phyloP scores from a whole-genome alignment of 495 filamentous ascomycete genomes.

The Penicillium atrosanguineum region DNA sequence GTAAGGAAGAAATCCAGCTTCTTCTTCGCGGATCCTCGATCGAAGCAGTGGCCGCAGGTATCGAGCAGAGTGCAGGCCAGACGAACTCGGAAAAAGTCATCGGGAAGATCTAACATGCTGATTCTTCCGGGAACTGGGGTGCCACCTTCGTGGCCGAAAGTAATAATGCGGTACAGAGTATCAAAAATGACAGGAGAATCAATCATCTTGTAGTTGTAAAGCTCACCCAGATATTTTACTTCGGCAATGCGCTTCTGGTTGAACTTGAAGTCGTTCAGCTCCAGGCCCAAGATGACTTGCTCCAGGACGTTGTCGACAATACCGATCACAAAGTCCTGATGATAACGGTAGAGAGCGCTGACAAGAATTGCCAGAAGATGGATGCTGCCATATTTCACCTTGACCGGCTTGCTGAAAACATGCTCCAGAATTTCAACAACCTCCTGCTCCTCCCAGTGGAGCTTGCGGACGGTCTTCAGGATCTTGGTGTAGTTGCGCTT shows the following conservation, averaged over 20 bases:
- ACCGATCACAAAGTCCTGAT: conserved; percentile 82
- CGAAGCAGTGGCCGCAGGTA: conserved; percentile 94
- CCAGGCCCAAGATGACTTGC: conserved; percentile 81
- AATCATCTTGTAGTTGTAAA: conserved; percentile 97
- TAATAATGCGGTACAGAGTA: conserved; percentile 88
- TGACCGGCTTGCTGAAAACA: conserved; percentile 91
- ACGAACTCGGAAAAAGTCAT: conserved; percentile 94
- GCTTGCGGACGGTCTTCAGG: conserved; percentile 85
- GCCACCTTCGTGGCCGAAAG: conserved; percentile 83
- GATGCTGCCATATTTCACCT: conserved; percentile 96
- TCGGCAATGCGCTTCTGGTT: conserved; percentile 95
- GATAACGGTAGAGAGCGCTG: conserved; percentile 83
- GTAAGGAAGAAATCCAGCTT: conserved; percentile 98
- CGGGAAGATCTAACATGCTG: conserved; percentile 77
- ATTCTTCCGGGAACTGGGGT: conserved; percentile 74
- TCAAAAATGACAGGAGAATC: conserved; percentile 96
- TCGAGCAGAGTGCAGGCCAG: conserved; percentile 87
- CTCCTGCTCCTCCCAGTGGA: conserved; percentile 95
- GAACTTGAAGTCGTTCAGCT: conserved; percentile 96
- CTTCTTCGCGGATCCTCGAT: conserved; percentile 88
- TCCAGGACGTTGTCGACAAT: conserved; percentile 91
- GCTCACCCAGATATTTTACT: conserved; percentile 93
- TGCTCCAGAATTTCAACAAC: conserved; percentile 83
- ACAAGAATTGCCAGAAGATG: conserved; percentile 92
- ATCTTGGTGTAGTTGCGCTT: conserved; percentile 92